phyloP scores from a whole-genome alignment of 1,284 basidiomycete species.

The Apiotrichum akiyoshidainum region DNA sequence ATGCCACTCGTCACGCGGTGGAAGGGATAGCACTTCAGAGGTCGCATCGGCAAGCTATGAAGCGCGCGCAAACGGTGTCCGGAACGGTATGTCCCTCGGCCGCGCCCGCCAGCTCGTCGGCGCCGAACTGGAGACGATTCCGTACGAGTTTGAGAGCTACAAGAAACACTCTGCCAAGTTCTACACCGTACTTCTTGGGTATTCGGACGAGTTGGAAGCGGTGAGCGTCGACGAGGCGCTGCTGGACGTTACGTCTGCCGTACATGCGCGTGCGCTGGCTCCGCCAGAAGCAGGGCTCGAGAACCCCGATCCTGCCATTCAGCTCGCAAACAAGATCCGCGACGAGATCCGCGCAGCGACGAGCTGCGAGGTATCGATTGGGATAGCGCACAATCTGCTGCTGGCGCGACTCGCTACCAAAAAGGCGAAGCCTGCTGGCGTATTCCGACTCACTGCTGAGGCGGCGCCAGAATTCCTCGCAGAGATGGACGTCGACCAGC shows the following conservation, averaged over 20 bases:
- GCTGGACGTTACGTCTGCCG: slow-evolving; percentile 75
- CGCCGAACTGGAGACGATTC: slow-evolving; percentile 66
- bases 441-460: slow-evolving; percentile 62
- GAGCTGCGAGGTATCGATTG: slow-evolving; percentile 86
- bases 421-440: slow-evolving; percentile 75
- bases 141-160: slow-evolving; percentile 65
- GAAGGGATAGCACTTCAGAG: slow-evolving; percentile 75
- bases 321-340: slow-evolving; percentile 76
- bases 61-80: slow-evolving; percentile 79
- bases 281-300: slow-evolving; percentile 33
- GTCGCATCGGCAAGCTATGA: slow-evolving; percentile 94
- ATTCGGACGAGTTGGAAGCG: slow-evolving; percentile 88
- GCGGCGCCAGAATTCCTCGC: slow-evolving; percentile 62
- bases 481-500: slow-evolving; percentile 74
- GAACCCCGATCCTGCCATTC: slow-evolving; percentile 57
- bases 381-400: slow-evolving; percentile 86
- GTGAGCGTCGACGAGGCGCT: slow-evolving; percentile 95
- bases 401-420: slow-evolving; percentile 88
- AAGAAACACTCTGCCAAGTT: slow-evolving; percentile 77
- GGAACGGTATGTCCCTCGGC: slow-evolving; percentile 91
- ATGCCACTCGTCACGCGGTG: slow-evolving; percentile 77
- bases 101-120: slow-evolving; percentile 72
- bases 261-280: slow-evolving; percentile 50
- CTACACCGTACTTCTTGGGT: slow-evolving; percentile 84
- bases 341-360: slow-evolving; percentile 70